Evolutionary conservation across 2,329 filamentous ascomycete species (phyloP), one percentile per base, ranked within the genome.

Genomic region (Rugonectria rugulosa): DNA sequence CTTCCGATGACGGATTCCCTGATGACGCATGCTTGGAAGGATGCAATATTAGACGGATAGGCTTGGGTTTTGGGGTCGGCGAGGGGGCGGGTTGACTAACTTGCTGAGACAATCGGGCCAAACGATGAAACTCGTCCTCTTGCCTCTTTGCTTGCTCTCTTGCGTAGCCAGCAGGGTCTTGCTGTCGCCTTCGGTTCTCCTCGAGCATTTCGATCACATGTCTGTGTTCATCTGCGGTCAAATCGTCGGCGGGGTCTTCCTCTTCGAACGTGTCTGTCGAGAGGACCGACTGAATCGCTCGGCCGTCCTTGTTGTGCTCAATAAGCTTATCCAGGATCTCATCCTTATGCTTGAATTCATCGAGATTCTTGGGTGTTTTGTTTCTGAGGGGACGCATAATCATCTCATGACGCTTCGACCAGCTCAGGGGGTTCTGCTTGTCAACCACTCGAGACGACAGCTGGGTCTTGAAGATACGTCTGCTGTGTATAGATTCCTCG

Each of bases 401-500:
- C 2, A 86, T 79, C 7, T 61, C 59, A 2, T 80, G 77, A 46
- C 82, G 84, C 17, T 81, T 79, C 0, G 90, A 87, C 71, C 81
- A 85, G 7, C 89, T 85, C n/a, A 86, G 74, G 0, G 88, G 87
- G 44, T 91, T 91, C 73, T 89, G 91, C 69, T 91, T 88, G 73
- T 97, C 93, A 4, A 97, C 88, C 2, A 96, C 90, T 12, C 91
- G 85, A 32, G 84, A 85, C 4, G 91, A 85, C 38, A 97, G 79
- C 68, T 95, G 90, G 26, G 81, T 87, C 72, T 97, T 97, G 81
- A 92, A 96, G 2, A 96, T 78, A 2, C 88, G 81, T 57, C 85
- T 86, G 71, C 91, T 89, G 63, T 92, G 86, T 41, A 96, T 76
- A 9, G 82, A 81, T 34, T 88, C 84, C 70, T 97, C 92, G 63